Percentiles rank a stretch among this genome's conserved stretches.
phyloP scores from a whole-genome alignment of 257 asterid genomes.

The Capsicum pubescens region DNA sequence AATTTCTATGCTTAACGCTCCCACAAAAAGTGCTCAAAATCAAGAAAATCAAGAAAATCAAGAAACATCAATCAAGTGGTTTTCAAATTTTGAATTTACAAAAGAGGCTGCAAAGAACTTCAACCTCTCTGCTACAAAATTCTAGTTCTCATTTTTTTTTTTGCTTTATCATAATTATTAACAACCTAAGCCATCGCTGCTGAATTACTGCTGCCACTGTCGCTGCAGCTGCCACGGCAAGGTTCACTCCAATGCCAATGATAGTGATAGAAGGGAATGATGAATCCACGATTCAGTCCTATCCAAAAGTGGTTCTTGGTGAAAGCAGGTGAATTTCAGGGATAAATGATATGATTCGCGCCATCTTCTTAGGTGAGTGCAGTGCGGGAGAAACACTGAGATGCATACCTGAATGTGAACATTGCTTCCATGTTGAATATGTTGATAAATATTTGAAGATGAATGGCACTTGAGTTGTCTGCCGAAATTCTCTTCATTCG shows the following conservation, averaged over 20 bases:
- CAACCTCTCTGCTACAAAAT: too few relatives aligned
- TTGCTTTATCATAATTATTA: too few relatives aligned
- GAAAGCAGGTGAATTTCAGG: conserved; percentile 36
- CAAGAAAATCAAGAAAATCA: too few relatives aligned
- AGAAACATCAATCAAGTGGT: too few relatives aligned
- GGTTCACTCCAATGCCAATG: not conserved
- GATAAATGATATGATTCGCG: conserved; percentile 36
- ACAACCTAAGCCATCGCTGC: not conserved
- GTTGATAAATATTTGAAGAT: conserved; percentile 45
- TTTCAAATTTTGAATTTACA: too few relatives aligned
- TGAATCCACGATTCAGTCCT: conserved; percentile 37
- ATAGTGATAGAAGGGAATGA: conserved; percentile 32
- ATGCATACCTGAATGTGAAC: conserved; percentile 47
- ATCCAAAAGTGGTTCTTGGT: conserved; percentile 35
- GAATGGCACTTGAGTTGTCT: conserved; percentile 44
- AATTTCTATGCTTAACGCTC: too few relatives aligned
- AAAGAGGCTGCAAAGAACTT: too few relatives aligned
- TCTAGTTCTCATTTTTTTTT: too few relatives aligned
- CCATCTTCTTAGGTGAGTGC: conserved; percentile 50
- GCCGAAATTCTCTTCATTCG: conserved; percentile 39
- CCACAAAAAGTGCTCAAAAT: too few relatives aligned
- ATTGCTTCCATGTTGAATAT: conserved; percentile 51
- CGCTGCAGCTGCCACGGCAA: not conserved
- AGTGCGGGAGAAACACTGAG: conserved; percentile 41
- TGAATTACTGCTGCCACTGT: not conserved